These are phyloP conservation scores for Botryotinia convoluta DNA, from an alignment of 2,329 filamentous ascomycete species.

Conservation along the genomic window DNA sequence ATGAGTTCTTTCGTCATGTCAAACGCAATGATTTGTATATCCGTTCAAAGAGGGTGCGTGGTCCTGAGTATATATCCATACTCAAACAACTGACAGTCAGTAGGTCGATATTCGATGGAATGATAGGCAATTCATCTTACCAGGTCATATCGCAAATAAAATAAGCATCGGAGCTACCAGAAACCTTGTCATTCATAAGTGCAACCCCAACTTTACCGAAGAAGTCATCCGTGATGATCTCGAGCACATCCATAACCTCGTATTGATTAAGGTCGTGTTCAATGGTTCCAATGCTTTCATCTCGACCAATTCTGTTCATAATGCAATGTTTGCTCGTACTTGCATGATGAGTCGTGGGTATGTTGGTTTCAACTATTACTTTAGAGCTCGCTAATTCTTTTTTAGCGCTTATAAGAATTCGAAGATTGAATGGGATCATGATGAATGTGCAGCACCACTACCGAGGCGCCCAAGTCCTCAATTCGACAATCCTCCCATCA, in stretches of 20 bases:
- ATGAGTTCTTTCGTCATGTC: constrained; percentile 61
- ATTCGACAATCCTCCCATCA: constrained; percentile 34
- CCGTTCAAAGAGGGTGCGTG: constrained; percentile 61
- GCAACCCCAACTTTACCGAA: constrained; percentile 58
- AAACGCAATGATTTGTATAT: constrained; percentile 67
- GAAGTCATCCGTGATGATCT: constrained; percentile 67
- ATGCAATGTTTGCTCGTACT: constrained; percentile 70
- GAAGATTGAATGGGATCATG: constrained; percentile 67
- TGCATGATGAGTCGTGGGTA: constrained; percentile 65
- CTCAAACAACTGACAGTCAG: constrained; percentile 4
- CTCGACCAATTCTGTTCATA: constrained; percentile 73
- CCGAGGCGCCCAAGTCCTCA: constrained; percentile 33
- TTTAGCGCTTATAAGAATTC: constrained; percentile 63
- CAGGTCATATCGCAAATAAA: constrained; percentile 61
- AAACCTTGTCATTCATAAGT: constrained; percentile 67
- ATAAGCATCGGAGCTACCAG: constrained; percentile 66
- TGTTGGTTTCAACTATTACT: constrained; percentile 26
- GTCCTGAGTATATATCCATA: background rate
- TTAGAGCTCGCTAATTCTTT: constrained; percentile 32
- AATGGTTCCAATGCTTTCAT: constrained; percentile 60
- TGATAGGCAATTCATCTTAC: constrained; percentile 66
- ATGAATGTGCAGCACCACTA: constrained; percentile 61
- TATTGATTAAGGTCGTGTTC: constrained; percentile 65
- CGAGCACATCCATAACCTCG: constrained; percentile 78
- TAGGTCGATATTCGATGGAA: constrained; percentile 70